Conservation (phyloP, 768 basidiomycete species). For the Lactarius tabidus region DNA sequence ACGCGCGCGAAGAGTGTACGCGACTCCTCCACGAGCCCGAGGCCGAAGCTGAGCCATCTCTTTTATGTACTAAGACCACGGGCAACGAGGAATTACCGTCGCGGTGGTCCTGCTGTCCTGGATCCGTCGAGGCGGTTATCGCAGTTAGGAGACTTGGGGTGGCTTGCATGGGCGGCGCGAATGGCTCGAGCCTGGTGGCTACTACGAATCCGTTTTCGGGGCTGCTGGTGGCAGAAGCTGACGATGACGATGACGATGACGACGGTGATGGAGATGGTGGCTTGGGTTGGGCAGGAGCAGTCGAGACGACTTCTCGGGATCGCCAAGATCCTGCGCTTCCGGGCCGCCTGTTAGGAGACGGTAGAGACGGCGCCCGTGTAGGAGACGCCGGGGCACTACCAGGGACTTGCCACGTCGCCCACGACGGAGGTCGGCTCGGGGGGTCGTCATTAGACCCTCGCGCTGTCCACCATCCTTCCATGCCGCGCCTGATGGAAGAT, state of each 20-base stretch:
- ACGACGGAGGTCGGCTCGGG: too few relatives aligned
- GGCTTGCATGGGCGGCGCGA: constrained; percentile 1
- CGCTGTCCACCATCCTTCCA: too few relatives aligned
- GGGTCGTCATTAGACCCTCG: too few relatives aligned
- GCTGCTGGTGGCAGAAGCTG: background rate
- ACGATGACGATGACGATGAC: background rate
- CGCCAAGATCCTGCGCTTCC: too few relatives aligned
- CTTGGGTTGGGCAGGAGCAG: background rate
- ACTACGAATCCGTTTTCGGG: background rate
- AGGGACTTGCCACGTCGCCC: too few relatives aligned
- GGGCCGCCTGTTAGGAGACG: too few relatives aligned
- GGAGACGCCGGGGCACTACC: too few relatives aligned
- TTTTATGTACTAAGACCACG: background rate
- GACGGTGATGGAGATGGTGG: too few relatives aligned
- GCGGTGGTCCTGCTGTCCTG: too few relatives aligned
- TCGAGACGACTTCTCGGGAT: too few relatives aligned
- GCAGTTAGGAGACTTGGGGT: background rate
- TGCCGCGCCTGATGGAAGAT: too few relatives aligned
- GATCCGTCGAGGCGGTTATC: background rate
- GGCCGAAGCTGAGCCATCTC: background rate
- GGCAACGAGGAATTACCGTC: background rate
- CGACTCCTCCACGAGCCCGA: background rate
- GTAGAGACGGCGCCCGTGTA: too few relatives aligned
- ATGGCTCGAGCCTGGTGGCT: background rate
- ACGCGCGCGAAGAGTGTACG: background rate